These are phyloP conservation scores for Eutrema heterophyllum DNA, from an alignment of 345 rosid species.

Conservation along the genomic window DNA sequence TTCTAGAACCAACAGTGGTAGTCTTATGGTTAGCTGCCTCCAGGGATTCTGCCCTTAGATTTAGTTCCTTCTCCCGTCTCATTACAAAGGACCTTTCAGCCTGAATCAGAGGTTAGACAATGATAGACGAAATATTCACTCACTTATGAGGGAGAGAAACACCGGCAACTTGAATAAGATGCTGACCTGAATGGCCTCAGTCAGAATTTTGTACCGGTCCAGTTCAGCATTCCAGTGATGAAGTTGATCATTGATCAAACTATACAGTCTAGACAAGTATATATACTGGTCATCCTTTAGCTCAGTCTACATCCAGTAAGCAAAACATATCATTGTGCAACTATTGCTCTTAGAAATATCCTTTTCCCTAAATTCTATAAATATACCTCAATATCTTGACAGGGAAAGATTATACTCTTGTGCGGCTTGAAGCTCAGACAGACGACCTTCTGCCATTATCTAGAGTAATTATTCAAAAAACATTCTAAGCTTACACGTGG, in stretches of 20 bases:
- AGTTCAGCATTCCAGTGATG: conserved; percentile 73
- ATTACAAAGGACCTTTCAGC: conserved; percentile 62
- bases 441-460: conserved; percentile 76
- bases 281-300: conserved; percentile 79
- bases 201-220: conserved; percentile 58
- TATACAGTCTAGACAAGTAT: conserved; percentile 57
- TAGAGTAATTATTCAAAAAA: conserved; percentile 38
- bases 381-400: conserved; percentile 71
- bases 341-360: background rate
- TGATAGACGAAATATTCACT: conserved; percentile 5
- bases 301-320: conserved; percentile 50
- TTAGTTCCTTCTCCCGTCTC: conserved; percentile 82
- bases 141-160: conserved; percentile 11
- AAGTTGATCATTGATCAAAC: conserved; percentile 70
- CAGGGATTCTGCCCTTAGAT: conserved; percentile 52
- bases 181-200: conserved; percentile 70
- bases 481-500: conserved; percentile 16
- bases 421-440: conserved; percentile 77
- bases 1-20: conserved; percentile 49
- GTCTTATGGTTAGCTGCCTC: conserved; percentile 57
- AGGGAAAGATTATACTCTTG: conserved; percentile 56
- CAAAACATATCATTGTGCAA: conserved; percentile 16
- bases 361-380: conserved; percentile 14
- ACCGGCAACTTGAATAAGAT: conserved; percentile 17
- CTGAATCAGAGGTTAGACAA: conserved; percentile 47